Evolutionary conservation across 192 early-diverging fungal species (phyloP).

Genomic region (Coemansia sp.): DNA sequence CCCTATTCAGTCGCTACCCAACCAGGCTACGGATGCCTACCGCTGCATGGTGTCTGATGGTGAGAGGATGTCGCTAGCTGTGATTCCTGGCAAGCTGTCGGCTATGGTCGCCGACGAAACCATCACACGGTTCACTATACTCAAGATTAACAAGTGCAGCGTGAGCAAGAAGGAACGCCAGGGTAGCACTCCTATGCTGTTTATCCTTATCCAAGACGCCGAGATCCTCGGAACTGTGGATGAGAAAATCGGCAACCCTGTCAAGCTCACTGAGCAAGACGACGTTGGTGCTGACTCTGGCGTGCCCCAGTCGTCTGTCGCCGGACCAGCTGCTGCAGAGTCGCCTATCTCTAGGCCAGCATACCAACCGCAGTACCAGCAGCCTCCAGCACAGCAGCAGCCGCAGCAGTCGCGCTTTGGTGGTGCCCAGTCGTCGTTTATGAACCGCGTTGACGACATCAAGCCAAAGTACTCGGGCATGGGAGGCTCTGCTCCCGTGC

Average conservation of each 20-base stretch:
- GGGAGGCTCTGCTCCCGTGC: conserved; percentile 33
- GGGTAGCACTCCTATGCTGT: conserved; percentile 29
- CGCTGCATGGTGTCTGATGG: conserved; percentile 57
- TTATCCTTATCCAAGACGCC: conserved; percentile 42
- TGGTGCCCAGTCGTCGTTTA: conserved; percentile 32
- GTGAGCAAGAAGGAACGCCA: conserved; percentile 33
- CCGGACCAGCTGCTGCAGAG: conserved; percentile 13
- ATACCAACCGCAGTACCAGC: conserved; percentile 36
- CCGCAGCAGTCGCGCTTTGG: conserved; percentile 14
- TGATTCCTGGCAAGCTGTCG: conserved; percentile 44
- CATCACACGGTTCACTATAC: conserved; percentile 39
- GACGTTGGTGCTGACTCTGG: background rate
- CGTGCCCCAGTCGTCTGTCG: background rate
- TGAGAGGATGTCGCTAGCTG: conserved; percentile 32
- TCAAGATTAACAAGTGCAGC: conserved; percentile 36
- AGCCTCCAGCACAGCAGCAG: conserved; percentile 16
- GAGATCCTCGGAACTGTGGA: conserved; percentile 36
- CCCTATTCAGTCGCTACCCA: conserved; percentile 40
- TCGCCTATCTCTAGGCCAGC: conserved; percentile 6
- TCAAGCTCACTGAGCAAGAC: background rate
- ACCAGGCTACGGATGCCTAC: conserved; percentile 23
- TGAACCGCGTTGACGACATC: conserved; percentile 42
- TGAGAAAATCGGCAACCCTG: conserved; percentile 30
- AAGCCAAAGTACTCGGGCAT: conserved; percentile 25
- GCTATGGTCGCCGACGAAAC: conserved; percentile 31